A percentile compares a stretch with the other conserved stretches of the same genome.
These are phyloP conservation scores for Plasmodium sp. DNA, from an alignment of 169 alveolate species.

Conservation along the genomic window DNA sequence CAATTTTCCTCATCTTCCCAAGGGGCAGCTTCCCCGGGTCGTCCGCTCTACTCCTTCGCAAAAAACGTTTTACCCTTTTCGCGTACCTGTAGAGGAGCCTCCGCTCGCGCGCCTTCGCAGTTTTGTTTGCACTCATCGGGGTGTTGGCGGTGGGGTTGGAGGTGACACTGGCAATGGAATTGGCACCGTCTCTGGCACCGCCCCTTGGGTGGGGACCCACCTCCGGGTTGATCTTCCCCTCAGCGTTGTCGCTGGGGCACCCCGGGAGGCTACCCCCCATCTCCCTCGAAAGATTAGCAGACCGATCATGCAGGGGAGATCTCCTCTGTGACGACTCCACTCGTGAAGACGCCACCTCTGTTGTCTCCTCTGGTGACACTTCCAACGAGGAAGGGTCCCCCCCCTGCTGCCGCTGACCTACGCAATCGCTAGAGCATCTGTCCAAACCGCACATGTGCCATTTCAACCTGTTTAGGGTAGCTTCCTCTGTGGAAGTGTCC, in stretches of 20 bases:
- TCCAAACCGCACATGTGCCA: not conserved
- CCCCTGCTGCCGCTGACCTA: not conserved
- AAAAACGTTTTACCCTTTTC: not conserved
- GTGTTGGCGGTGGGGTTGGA: not conserved
- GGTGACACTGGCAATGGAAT: not conserved
- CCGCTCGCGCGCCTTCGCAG: not conserved
- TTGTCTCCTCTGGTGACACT: not conserved
- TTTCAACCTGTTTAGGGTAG: not conserved
- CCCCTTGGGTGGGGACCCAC: not conserved
- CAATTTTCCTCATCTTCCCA: slow-evolving; percentile 23
- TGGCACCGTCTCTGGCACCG: not conserved
- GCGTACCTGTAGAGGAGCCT: not conserved
- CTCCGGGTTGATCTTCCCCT: not conserved
- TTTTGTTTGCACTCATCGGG: not conserved
- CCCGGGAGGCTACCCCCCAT: not conserved
- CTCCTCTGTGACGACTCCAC: not conserved
- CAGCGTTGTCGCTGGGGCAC: not conserved
- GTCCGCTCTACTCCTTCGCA: not conserved
- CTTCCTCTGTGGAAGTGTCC: not conserved
- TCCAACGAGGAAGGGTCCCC: not conserved
- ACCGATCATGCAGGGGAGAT: not conserved
- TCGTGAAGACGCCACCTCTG: not conserved
- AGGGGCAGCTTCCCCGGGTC: not conserved
- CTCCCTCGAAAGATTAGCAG: not conserved
- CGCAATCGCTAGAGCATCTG: not conserved